Percentiles rank a stretch among this genome's conserved stretches.
Evolutionary conservation across 192 early-diverging fungal genomes (phyloP).

Genomic region (Umbelopsis vinacea): DNA sequence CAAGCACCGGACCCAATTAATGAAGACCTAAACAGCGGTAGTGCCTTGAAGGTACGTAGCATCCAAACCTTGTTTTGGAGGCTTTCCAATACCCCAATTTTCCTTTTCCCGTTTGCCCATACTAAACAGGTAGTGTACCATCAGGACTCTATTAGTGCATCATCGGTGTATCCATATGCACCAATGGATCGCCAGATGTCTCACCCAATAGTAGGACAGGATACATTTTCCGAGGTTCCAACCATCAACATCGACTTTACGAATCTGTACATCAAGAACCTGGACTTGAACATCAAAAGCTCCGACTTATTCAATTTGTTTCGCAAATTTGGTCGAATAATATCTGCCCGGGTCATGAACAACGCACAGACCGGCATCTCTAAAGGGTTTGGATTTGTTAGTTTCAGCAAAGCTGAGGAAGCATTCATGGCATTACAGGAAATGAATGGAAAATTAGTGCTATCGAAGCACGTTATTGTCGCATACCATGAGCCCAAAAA

Average conservation of each 20-base stretch:
- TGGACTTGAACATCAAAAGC: conserved; percentile 90
- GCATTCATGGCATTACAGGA: conserved; percentile 86
- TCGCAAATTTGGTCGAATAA: conserved; percentile 84
- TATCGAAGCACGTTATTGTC: conserved; percentile 86
- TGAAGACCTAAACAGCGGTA: background rate
- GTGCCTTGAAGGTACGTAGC: background rate
- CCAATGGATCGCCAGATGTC: background rate
- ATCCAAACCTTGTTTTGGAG: conserved; percentile 5
- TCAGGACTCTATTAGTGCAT: background rate
- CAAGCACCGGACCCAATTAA: background rate
- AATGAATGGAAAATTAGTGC: conserved; percentile 86
- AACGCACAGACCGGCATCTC: conserved; percentile 70
- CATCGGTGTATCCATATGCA: background rate
- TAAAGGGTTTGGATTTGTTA: conserved; percentile 93
- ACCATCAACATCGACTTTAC: conserved; percentile 46
- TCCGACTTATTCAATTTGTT: conserved; percentile 94
- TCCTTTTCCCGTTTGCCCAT: background rate
- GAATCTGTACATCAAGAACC: conserved; percentile 98
- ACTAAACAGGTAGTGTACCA: background rate
- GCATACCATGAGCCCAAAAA: conserved; percentile 93
- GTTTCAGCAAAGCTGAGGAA: conserved; percentile 89
- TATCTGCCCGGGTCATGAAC: conserved; percentile 88
- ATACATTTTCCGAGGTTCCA: conserved; percentile 1
- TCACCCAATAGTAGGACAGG: background rate
- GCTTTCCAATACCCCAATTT: background rate